A percentile compares a stretch with the other conserved stretches of the same genome.
Evolutionary conservation across 2,329 filamentous ascomycete species (phyloP).

Genomic region (Cladosporium phlei): DNA sequence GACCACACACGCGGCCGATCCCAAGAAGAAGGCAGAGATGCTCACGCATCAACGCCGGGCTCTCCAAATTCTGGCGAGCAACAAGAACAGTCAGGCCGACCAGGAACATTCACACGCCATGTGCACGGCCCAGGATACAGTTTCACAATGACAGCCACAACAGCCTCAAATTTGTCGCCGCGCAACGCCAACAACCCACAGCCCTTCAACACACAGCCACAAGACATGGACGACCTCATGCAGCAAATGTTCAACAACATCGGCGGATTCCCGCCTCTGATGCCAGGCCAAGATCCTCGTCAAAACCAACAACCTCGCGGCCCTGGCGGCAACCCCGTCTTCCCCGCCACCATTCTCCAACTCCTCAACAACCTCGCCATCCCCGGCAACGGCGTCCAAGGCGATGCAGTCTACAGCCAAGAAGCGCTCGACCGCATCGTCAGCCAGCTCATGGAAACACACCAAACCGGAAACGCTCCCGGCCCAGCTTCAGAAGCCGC

Average conservation of each 20-base stretch:
- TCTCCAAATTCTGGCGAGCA: slow-evolving; percentile 11
- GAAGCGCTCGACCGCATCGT: slow-evolving; percentile 88
- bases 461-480: slow-evolving; percentile 69
- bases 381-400: slow-evolving; percentile 44
- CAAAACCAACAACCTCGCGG: slow-evolving; percentile 3
- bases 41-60: slow-evolving; percentile 15
- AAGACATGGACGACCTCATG: slow-evolving; percentile 29
- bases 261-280: slow-evolving; percentile 18
- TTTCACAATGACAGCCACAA: slow-evolving; percentile 30
- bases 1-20: background rate
- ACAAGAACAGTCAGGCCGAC: slow-evolving; percentile 15
- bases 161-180: slow-evolving; percentile 39
- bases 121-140: slow-evolving; percentile 26
- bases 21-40: slow-evolving; percentile 15
- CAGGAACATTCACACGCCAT: slow-evolving; percentile 17
- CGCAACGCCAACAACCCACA: slow-evolving; percentile 50
- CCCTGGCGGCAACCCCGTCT: background rate
- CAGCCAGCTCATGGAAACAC: slow-evolving; percentile 80
- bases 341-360: slow-evolving; percentile 19
- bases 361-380: slow-evolving; percentile 14
- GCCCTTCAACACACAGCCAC: slow-evolving; percentile 33
- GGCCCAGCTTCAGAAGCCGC: slow-evolving; percentile 73
- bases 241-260: slow-evolving; percentile 31
- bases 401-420: slow-evolving; percentile 85
- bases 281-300: background rate